Percentiles rank a stretch among this genome's conserved stretches.
Conservation (phyloP, 192 early-diverging fungal genomes). For the Phlyctochytrium planicorne region DNA sequence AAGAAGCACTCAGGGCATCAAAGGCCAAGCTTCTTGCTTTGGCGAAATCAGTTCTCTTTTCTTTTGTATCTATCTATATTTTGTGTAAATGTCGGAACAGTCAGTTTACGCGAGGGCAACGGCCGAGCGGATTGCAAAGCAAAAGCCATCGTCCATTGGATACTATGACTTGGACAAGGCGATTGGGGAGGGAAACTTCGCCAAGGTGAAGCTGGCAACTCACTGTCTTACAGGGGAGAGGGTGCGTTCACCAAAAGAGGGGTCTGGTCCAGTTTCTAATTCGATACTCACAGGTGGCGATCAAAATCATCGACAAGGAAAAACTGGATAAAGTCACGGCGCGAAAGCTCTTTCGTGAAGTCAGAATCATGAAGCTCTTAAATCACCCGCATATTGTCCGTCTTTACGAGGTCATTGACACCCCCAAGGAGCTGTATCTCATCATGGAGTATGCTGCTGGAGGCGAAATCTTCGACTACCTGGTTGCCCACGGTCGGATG, state of each 20-base stretch:
- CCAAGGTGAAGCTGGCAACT: constrained; percentile 58
- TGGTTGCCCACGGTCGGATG: constrained; percentile 64
- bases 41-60: too few species aligned
- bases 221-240: constrained; percentile 58
- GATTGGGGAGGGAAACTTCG: constrained; percentile 64
- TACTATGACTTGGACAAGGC: constrained; percentile 60
- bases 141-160: constrained; percentile 51
- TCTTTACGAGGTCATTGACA: constrained; percentile 68
- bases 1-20: too few species aligned
- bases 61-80: too few species aligned
- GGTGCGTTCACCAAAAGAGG: constrained; percentile 27
- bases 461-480: constrained; percentile 65
- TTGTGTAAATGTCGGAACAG: too few species aligned
- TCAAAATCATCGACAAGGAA: constrained; percentile 63
- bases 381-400: constrained; percentile 60
- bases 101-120: too few species aligned
- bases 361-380: constrained; percentile 62
- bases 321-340: constrained; percentile 59
- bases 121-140: constrained; percentile 39
- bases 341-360: constrained; percentile 63
- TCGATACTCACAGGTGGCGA: constrained; percentile 46
- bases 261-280: constrained; percentile 9
- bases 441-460: constrained; percentile 63
- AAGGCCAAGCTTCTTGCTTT: too few species aligned
- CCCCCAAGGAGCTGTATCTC: constrained; percentile 59